Base-by-base conservation (phyloP, 1,284 basidiomycete species). In the Trichosporon sp. region DNA sequence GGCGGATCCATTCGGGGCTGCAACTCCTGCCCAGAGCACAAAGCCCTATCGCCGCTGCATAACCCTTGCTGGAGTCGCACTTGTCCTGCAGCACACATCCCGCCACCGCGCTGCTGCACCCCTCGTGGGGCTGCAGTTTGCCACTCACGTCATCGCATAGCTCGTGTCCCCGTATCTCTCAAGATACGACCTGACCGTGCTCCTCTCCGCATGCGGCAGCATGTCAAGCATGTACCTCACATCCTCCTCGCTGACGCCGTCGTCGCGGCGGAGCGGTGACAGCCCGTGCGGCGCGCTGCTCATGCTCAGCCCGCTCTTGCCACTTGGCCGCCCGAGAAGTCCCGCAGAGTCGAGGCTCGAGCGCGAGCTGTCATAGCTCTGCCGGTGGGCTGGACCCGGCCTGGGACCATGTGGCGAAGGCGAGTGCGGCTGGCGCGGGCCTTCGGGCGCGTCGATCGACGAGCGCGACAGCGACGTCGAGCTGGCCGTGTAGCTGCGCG, bases 161-260 rank as follows among this genome's bases (percentile, higher is more conserved):
- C 91, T 88, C 76, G 91, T 89, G 72, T 90, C 87, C 7, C 90
- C 79, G 62, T 78, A 89, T 25, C 87, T 84, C 31, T 84, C 83
- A 59, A 93, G 78, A 79, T 94, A 94, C 8, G 85, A 84, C 65
- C 87, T 86, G 31, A 93, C 82, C 3, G 91, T 81, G 9, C 79
- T 79, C 59, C 85, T 84, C 66, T 92, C 87, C 25, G 88, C 90
- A 71, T 89, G 86, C 14, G 91, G 91, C 31, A 93, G 80, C 36
- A 93, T 80, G 69, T 89, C 87, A 2, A 84, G 82, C 63, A 94
- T 86, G 73, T 86, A 86, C 70, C 89, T 86, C 8, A 93, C 44
- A 21, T 77, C 74, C 7, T 73, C 75, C 36, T 75, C 75, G 52
- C 37, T 44, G 36, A 40, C 34, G n/a, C 37, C 23, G 27, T 63